Evolutionary conservation across 306 rosid species (phyloP).

Genomic region (Pterocarpus macrocarpus): DNA sequence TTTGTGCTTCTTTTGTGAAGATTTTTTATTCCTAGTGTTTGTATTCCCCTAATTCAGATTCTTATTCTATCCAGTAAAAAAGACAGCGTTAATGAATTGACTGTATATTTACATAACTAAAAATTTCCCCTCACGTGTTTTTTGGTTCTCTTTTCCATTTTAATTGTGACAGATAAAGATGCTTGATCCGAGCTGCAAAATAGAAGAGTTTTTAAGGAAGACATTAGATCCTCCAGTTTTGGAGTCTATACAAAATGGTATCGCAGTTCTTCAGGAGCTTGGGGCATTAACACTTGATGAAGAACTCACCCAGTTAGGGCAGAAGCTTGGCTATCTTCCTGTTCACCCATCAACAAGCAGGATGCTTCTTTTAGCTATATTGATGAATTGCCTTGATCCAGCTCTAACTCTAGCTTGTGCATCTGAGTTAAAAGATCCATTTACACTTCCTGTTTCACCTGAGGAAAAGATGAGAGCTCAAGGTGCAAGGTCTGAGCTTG

Average conservation of each 20-base stretch:
- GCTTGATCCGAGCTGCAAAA: conserved; percentile 76
- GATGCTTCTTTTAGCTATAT: conserved; percentile 86
- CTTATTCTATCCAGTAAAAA: too few relatives aligned
- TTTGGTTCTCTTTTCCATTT: background rate
- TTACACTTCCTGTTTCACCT: conserved; percentile 77
- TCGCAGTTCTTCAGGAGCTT: conserved; percentile 81
- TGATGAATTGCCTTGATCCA: conserved; percentile 96
- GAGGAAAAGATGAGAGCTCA: conserved; percentile 66
- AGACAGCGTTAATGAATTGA: background rate
- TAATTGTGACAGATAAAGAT: conserved; percentile 72
- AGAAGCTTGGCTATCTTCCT: conserved; percentile 89
- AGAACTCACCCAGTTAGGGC: conserved; percentile 83
- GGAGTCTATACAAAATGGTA: conserved; percentile 82
- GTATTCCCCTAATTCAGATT: too few relatives aligned
- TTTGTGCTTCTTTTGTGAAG: too few relatives aligned
- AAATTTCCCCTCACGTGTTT: conserved; percentile 22
- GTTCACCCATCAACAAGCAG: conserved; percentile 92
- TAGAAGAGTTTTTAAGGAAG: conserved; percentile 78
- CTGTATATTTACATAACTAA: background rate
- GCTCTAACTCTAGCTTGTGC: conserved; percentile 96
- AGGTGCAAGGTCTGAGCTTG: conserved; percentile 73
- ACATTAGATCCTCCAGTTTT: conserved; percentile 89
- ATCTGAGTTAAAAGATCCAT: conserved; percentile 85
- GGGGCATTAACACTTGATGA: conserved; percentile 87
- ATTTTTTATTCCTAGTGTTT: too few relatives aligned